Conservation (phyloP, 139 green algal species). For the Chlorella sp. region DNA sequence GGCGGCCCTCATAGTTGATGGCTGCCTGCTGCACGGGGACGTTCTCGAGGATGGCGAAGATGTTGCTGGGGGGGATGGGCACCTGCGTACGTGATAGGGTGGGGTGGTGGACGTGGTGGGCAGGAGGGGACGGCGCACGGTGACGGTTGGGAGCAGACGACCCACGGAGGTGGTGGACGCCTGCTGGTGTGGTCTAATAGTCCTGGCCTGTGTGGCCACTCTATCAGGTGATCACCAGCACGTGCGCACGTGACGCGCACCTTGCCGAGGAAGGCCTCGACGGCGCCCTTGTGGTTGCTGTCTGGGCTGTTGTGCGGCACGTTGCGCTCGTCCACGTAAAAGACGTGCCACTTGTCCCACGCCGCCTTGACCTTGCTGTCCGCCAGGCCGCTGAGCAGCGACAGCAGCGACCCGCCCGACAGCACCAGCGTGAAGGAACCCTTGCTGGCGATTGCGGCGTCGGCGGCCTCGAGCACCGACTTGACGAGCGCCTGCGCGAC, state of each 20-base stretch:
- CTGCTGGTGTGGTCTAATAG: too few species aligned
- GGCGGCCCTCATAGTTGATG: slow-evolving; percentile 56
- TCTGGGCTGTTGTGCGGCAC: slow-evolving; percentile 68
- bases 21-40: slow-evolving; percentile 27
- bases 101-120: too few species aligned
- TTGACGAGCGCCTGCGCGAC: slow-evolving; percentile 40
- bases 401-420: slow-evolving; percentile 69
- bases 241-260: too few species aligned
- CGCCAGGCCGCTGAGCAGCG: slow-evolving; percentile 47
- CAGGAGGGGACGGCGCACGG: too few species aligned
- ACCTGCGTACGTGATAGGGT: too few species aligned
- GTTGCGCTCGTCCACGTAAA: slow-evolving; percentile 83
- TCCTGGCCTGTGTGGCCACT: too few species aligned
- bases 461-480: slow-evolving; percentile 42
- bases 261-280: slow-evolving; percentile 66
- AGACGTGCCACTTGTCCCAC: slow-evolving; percentile 69
- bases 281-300: slow-evolving; percentile 67
- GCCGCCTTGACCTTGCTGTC: slow-evolving; percentile 13
- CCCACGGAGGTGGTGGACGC: too few species aligned
- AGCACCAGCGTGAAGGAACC: slow-evolving; percentile 79
- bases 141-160: too few species aligned
- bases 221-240: too few species aligned
- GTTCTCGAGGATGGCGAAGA: slow-evolving; percentile 10
- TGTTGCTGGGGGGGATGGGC: slow-evolving; percentile 47
- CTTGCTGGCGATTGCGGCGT: slow-evolving; percentile 55